Percentiles rank a stretch among this genome's conserved stretches.
Conservation (phyloP, 192 early-diverging fungal genomes). For the Coemansia sp. region DNA sequence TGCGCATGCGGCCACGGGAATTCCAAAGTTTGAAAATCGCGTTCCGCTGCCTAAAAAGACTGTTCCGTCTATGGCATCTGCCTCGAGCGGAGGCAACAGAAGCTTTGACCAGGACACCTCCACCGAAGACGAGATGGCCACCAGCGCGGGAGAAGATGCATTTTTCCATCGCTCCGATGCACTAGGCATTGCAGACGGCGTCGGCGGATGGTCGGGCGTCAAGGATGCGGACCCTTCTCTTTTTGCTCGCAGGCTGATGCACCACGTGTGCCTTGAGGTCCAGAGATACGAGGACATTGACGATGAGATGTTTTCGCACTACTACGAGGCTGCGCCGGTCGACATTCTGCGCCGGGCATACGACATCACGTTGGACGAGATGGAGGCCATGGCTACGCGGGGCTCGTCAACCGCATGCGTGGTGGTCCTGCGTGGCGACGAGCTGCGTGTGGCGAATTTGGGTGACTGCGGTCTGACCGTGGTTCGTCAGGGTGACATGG, state of each 20-base stretch:
- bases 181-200: slow-evolving; percentile 92
- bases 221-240: slow-evolving; percentile 84
- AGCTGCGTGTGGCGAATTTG: slow-evolving; percentile 90
- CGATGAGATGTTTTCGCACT: slow-evolving; percentile 75
- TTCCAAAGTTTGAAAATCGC: slow-evolving; percentile 55
- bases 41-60: slow-evolving; percentile 25
- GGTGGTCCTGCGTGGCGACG: slow-evolving; percentile 84
- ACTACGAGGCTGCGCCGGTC: slow-evolving; percentile 77
- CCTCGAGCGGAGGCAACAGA: not conserved
- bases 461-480: slow-evolving; percentile 93
- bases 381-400: slow-evolving; percentile 65
- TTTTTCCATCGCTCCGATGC: slow-evolving; percentile 86
- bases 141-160: slow-evolving; percentile 89
- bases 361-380: slow-evolving; percentile 71
- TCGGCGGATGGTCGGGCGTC: slow-evolving; percentile 88
- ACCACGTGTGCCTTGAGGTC: slow-evolving; percentile 79
- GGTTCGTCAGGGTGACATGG: slow-evolving; percentile 81
- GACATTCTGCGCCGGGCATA: slow-evolving; percentile 80
- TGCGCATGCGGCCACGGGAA: slow-evolving; percentile 60
- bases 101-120: not conserved
- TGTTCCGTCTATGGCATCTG: not conserved
- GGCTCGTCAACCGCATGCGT: slow-evolving; percentile 92
- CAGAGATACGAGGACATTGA: slow-evolving; percentile 84
- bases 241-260: slow-evolving; percentile 93
- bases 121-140: slow-evolving; percentile 59